Conservation (phyloP, 1,139 yeast genomes). For the Protomyces lactucae-debilis region DNA sequence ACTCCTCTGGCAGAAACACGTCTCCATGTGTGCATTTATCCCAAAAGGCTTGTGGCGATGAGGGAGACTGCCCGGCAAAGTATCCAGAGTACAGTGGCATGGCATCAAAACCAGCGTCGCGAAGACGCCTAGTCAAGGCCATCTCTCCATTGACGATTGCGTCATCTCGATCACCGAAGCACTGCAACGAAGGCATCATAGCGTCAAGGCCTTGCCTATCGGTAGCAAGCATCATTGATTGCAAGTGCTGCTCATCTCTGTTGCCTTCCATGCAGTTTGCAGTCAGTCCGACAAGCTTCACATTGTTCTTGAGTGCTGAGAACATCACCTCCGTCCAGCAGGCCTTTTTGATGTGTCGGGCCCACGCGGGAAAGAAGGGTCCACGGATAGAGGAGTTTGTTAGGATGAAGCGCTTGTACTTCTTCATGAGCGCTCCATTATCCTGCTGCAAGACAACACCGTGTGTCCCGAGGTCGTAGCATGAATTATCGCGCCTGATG, state of each 20-base stretch:
- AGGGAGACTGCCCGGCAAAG: neutral
- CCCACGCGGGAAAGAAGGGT: conserved; percentile 23
- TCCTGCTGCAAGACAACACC: conserved; percentile 6
- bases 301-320: neutral
- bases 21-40: conserved; percentile 2
- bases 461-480: conserved; percentile 14
- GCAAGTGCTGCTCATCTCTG: conserved; percentile 3
- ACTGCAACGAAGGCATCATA: conserved; percentile 7
- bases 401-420: conserved; percentile 18
- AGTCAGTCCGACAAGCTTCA: conserved; percentile 10
- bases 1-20: neutral
- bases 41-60: conserved; percentile 2
- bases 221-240: conserved; percentile 15
- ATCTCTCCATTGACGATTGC: conserved; percentile 10
- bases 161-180: neutral
- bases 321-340: conserved; percentile 13
- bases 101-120: conserved; percentile 23
- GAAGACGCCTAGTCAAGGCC: neutral
- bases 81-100: conserved; percentile 6
- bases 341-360: neutral
- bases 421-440: neutral
- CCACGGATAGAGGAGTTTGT: conserved; percentile 16
- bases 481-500: conserved; percentile 11
- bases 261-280: conserved; percentile 4
- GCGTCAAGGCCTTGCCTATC: conserved; percentile 9